These are phyloP conservation scores for Inonotus obliquus DNA, from an alignment of 1,284 basidiomycete genomes.

Conservation along the genomic window DNA sequence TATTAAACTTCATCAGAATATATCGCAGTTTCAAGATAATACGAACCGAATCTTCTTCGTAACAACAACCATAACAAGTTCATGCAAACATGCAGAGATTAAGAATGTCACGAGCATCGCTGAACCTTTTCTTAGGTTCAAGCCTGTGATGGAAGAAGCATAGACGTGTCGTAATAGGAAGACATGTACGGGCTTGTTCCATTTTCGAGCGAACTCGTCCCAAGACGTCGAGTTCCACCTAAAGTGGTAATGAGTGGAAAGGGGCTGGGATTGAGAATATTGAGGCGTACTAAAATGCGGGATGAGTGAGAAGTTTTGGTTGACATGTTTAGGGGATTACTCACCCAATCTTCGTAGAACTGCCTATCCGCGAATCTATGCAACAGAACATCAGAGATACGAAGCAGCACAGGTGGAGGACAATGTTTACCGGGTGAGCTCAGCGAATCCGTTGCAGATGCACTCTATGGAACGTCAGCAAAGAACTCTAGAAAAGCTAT, in stretches of 20 bases:
- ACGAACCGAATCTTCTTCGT: conserved; percentile 79
- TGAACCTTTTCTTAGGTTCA: conserved; percentile 66
- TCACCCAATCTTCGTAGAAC: conserved; percentile 94
- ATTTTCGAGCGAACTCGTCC: conserved; percentile 96
- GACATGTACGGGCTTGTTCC: conserved; percentile 90
- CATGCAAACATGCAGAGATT: conserved; percentile 84
- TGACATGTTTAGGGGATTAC: conserved; percentile 12
- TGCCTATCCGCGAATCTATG: conserved; percentile 88
- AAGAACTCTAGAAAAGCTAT: conserved; percentile 18
- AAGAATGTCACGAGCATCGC: conserved; percentile 94
- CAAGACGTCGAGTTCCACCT: conserved; percentile 95
- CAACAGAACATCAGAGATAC: conserved; percentile 7
- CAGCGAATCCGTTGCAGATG: conserved; percentile 94
- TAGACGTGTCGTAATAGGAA: conserved; percentile 96
- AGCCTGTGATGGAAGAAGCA: conserved; percentile 77
- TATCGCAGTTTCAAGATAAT: background rate
- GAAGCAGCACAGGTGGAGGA: background rate
- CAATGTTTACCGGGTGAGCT: conserved; percentile 71
- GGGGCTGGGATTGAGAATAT: background rate
- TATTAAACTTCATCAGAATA: background rate
- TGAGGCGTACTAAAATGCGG: conserved; percentile 7
- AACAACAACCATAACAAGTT: conserved; percentile 96
- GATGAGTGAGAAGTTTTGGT: background rate
- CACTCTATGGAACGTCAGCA: conserved; percentile 56
- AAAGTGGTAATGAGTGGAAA: background rate